Conservation (phyloP, 2,329 filamentous ascomycete genomes). For the Monilinia laxa region DNA sequence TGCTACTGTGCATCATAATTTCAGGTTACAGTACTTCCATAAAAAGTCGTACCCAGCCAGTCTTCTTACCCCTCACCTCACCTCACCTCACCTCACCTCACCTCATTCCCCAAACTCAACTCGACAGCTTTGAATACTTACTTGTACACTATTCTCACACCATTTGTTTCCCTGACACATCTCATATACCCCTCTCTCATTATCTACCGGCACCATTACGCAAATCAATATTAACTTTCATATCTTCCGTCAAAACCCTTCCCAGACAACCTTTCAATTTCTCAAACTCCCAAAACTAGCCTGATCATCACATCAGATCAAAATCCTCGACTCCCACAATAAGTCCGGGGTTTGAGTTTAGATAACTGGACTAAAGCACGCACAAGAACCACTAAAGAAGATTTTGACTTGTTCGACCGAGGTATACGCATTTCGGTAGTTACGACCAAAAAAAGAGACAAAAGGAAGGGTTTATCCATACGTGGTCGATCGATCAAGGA, state of each 20-base stretch:
- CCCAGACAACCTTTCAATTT: neutral
- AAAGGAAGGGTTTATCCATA: neutral
- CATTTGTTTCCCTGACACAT: neutral
- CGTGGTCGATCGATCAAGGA: neutral
- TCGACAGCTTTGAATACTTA: neutral
- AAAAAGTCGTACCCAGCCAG: neutral
- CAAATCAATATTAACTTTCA: neutral
- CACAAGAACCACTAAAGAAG: constrained; percentile 6
- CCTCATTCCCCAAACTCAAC: neutral
- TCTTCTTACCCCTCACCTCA: constrained; percentile 4
- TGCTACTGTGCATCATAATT: neutral
- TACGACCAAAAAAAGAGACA: neutral
- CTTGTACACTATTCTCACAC: neutral
- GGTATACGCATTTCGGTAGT: constrained; percentile 7
- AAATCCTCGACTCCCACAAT: neutral
- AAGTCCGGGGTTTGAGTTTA: constrained; percentile 18
- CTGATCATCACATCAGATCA: neutral
- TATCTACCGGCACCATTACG: neutral
- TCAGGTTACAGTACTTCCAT: neutral
- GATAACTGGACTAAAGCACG: neutral
- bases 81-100: neutral
- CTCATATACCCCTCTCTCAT: neutral
- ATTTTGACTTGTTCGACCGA: constrained; percentile 3
- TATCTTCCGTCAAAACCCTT: neutral
- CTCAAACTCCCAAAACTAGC: neutral